These are phyloP conservation scores for Apiospora arundinis DNA, from an alignment of 2,329 filamentous ascomycete genomes.

Conservation along the genomic window DNA sequence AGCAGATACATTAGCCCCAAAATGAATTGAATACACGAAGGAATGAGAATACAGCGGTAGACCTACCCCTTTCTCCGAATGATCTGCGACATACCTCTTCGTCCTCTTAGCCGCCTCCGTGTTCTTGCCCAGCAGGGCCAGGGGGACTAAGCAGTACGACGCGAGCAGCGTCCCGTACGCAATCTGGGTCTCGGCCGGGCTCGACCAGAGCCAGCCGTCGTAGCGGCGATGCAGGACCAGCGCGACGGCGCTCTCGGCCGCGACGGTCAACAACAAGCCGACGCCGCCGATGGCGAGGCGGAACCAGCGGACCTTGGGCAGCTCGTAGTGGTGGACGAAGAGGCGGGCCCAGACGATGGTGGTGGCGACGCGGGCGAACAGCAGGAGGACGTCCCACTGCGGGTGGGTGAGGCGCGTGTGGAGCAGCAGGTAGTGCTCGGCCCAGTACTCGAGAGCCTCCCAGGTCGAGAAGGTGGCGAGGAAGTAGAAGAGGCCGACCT, in stretches of 20 bases:
- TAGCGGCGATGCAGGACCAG: not conserved
- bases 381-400: not conserved
- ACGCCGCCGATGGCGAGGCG: slow-evolving; percentile 4
- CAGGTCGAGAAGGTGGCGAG: slow-evolving; percentile 9
- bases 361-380: not conserved
- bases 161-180: not conserved
- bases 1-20: not conserved
- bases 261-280: not conserved
- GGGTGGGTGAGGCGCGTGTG: not conserved
- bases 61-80: not conserved
- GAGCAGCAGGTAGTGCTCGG: slow-evolving; percentile 4
- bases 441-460: slow-evolving; percentile 9
- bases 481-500: slow-evolving; percentile 2
- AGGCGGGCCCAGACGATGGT: slow-evolving; percentile 13
- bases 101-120: not conserved
- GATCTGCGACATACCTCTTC: not conserved
- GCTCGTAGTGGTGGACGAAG: slow-evolving; percentile 14
- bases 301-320: not conserved
- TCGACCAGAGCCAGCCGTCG: not conserved
- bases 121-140: slow-evolving; percentile 5
- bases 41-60: not conserved
- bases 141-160: not conserved
- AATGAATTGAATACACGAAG: not conserved
- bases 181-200: not conserved
- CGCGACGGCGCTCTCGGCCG: not conserved